Evolutionary conservation across 441 rosid species (phyloP), one percentile per base, ranked within the genome.

Genomic region (Macaranga tanarius): DNA sequence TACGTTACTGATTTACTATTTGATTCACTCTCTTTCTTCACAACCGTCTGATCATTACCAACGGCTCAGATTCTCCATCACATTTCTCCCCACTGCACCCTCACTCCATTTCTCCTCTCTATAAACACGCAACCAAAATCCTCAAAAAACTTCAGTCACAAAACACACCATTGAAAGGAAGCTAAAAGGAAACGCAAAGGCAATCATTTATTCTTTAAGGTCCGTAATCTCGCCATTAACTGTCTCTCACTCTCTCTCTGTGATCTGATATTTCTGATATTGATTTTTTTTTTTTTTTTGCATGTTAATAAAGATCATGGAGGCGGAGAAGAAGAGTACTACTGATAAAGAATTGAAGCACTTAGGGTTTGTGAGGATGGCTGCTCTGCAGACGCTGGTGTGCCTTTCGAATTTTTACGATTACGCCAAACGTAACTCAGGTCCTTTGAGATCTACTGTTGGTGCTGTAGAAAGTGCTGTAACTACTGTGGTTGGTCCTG

Each of bases 371-470:
- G 84, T 84, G 67, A 84, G 90, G 81, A 25, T 86, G 40, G 86
- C 90, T 3, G 86, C 96, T 81, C 80, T 89, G 63, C 84, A 82
- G 1, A 23, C 81, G 20, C 75, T 92, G 67, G 81, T 85, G 7
- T 73, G 74, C 72, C 82, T 89, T 17, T 86, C 88, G n/a, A 82
- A 59, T 68, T 84, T 95, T 55, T 95, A 91, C 83, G 83, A 83
- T 10, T 86, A 81, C 83, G 96, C 92, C 2, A 95, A 92, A 77
- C 80, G 79, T 65, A 92, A 86, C 84, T 91, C 93, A 7, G 99
- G 96, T 19, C 90, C 96, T 10, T 79, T 92, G 62, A 85, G 86
- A 73, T 81, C 98, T 25, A 72, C 97, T 0, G 89, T 92, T 6
- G 87, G 80, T 1, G 84, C 86, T 9, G 96, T 88, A 0, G 97